phyloP scores from a whole-genome alignment of 345 rosid species.

The Carallia pectinifolia region DNA sequence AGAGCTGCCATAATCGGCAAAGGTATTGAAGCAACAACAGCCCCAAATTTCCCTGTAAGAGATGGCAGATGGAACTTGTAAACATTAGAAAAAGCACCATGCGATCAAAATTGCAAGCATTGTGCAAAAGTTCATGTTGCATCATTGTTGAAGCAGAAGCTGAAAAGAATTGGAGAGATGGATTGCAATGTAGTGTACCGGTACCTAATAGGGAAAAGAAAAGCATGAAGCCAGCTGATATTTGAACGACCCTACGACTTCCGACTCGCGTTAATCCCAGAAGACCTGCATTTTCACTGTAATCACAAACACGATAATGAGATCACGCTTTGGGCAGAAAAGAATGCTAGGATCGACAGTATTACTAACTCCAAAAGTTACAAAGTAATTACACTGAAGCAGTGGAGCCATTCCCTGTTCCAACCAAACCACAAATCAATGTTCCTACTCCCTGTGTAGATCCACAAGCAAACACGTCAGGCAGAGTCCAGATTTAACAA shows the following conservation, averaged over 20 bases:
- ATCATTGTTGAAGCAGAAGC: neutral
- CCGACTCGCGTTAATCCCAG: constrained; percentile 83
- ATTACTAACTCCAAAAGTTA: neutral
- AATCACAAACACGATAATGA: constrained; percentile 17
- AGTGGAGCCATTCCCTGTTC: constrained; percentile 23
- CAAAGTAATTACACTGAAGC: constrained; percentile 31
- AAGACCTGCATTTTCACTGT: constrained; percentile 87
- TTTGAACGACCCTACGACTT: constrained; percentile 74
- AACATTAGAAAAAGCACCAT: neutral
- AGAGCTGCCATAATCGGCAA: constrained; percentile 78
- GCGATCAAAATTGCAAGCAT: neutral
- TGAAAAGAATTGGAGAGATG: neutral
- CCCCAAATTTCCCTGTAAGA: constrained; percentile 83
- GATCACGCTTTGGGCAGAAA: constrained; percentile 6
- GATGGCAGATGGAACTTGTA: neutral
- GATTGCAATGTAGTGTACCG: constrained; percentile 33
- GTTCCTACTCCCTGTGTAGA: constrained; percentile 28
- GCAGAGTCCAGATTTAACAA: no score
- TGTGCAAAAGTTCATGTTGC: neutral
- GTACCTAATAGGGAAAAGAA: constrained; percentile 84
- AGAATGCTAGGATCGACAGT: neutral
- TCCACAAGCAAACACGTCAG: neutral
- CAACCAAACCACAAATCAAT: constrained; percentile 21
- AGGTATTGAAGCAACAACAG: constrained; percentile 85
- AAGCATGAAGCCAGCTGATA: constrained; percentile 83